Evolutionary conservation across 768 basidiomycete species (phyloP).

Genomic region (Serendipita indica): DNA sequence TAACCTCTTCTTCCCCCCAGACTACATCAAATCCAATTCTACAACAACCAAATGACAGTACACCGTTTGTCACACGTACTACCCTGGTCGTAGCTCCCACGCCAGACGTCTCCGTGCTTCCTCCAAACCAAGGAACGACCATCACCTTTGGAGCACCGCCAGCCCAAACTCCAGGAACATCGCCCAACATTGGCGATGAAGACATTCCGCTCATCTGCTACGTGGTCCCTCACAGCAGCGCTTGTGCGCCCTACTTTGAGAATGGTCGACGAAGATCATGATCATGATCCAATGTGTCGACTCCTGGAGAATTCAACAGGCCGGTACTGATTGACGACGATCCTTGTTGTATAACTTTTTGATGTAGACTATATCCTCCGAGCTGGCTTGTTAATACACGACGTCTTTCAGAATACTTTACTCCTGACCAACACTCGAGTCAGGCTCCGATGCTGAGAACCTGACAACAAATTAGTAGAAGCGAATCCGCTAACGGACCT

Average conservation of each 20-base stretch:
- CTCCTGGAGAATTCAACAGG: too few relatives aligned
- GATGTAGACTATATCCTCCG: neutral
- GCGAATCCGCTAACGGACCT: too few relatives aligned
- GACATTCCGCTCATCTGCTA: conserved; percentile 3
- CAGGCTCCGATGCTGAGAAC: neutral
- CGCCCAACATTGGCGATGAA: neutral
- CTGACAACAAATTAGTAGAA: too few relatives aligned
- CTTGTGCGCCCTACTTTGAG: conserved; percentile 8
- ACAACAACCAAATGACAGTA: neutral
- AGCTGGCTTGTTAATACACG: neutral
- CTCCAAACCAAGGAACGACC: neutral
- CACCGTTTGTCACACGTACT: neutral
- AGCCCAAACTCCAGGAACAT: neutral
- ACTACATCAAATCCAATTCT: neutral
- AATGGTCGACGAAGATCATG: neutral
- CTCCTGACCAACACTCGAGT: neutral
- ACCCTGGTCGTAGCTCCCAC: neutral
- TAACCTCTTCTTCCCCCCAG: neutral
- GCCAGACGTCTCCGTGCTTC: neutral
- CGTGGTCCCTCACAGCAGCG: neutral
- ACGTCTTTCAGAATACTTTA: neutral
- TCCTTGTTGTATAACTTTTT: neutral
- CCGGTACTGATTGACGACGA: neutral
- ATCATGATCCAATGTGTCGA: neutral
- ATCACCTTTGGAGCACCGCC: neutral